These are phyloP conservation scores for Sphenostylis stenocarpa DNA, from an alignment of 306 rosid species.

Conservation along the genomic window DNA sequence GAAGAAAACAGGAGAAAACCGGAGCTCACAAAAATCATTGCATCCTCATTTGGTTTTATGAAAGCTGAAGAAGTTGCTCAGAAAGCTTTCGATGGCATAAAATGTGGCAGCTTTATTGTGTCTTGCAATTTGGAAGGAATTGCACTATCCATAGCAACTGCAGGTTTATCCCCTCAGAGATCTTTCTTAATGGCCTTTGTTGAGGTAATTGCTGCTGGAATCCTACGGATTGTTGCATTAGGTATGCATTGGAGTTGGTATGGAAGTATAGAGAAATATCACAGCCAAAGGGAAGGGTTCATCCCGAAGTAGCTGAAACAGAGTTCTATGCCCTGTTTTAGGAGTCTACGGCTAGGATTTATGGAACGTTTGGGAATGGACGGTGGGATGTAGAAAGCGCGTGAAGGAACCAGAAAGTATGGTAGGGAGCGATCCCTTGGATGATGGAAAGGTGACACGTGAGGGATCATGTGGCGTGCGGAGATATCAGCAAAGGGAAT, in stretches of 20 bases:
- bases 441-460: slow-evolving; percentile 24
- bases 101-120: slow-evolving; percentile 60
- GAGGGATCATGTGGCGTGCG: slow-evolving; percentile 34
- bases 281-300: slow-evolving; percentile 47
- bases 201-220: slow-evolving; percentile 67
- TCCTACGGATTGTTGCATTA: slow-evolving; percentile 56
- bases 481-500: too few relatives aligned
- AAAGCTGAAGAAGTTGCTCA: slow-evolving; percentile 83
- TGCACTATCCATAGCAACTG: slow-evolving; percentile 66
- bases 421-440: not conserved
- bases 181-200: slow-evolving; percentile 78
- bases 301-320: slow-evolving; percentile 26
- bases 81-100: slow-evolving; percentile 79
- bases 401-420: slow-evolving; percentile 34
- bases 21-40: slow-evolving; percentile 67
- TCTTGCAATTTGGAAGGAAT: slow-evolving; percentile 84
- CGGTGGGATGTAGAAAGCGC: slow-evolving; percentile 40
- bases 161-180: slow-evolving; percentile 89
- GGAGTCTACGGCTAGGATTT: slow-evolving; percentile 55
- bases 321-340: not conserved
- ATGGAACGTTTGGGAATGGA: slow-evolving; percentile 28
- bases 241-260: slow-evolving; percentile 86
- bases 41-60: slow-evolving; percentile 70
- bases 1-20: slow-evolving; percentile 74
- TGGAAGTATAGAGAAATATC: slow-evolving; percentile 71